Base-by-base conservation (phyloP, 257 asterid species). In the Solanum neorickii region DNA sequence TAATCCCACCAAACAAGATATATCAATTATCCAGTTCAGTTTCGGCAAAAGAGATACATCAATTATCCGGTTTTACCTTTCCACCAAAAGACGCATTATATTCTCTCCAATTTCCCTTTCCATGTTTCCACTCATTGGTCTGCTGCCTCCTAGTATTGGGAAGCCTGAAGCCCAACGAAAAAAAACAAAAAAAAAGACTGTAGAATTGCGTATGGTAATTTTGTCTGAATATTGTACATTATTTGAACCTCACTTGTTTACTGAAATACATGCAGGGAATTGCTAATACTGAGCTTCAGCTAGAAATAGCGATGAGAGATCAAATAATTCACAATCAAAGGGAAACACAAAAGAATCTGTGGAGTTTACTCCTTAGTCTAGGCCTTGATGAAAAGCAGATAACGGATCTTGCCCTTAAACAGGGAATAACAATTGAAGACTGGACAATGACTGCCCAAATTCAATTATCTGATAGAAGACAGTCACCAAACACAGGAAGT, bases 241-340 rank as follows among this genome's bases (percentile, higher is more conserved):
- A 85, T 56, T 31, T 46, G 83, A 18, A 42, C 84, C 83, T 86
- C 65, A 87, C 87, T 31, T 86, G 44, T 80, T 89, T 65, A 83
- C 78, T 74, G 56, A 35, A 42, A 75, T 80, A 66, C 60, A 39
- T 90, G 87, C 90, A 95, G 99, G 98, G 99, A 89, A 93, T 96
- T 62, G 89, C 95, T 6, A 95, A 96, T 86, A 93, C 98, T 7
- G 99, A 96, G 87, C 98, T 96, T 87, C 99, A 96, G 91, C 94
- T 96, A 77, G 98, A 96, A 94, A 93, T 96, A 90, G 99, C 98
- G 82, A 91, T 94, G 94, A 94, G 99, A 91, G 99, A 96, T 90
- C 98, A 96, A 91, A 90, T 95, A 60, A 95, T 96, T 82, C 82
- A 90, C 93, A 94, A 89, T 92, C 98, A 96, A 91, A 93, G 94